Evolutionary conservation across 2,329 filamentous ascomycete species (phyloP), one percentile per base, ranked within the genome.

Genomic region (Talaromyces marneffei): DNA sequence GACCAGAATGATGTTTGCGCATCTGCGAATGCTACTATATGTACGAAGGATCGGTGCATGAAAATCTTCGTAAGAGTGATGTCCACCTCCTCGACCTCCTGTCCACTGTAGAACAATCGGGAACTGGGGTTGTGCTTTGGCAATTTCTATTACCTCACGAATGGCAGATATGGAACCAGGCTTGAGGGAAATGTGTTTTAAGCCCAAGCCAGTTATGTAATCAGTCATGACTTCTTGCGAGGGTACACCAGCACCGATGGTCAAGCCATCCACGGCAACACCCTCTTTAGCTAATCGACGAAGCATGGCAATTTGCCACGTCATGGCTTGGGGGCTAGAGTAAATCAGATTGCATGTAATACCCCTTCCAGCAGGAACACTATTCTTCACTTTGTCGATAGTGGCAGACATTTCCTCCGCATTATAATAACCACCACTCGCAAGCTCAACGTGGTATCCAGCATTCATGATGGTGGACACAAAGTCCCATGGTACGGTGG

Each of bases 101-200:
- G 92, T 97, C 92, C 92, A 97, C 77, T 97, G 92, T 64, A 96
- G 79, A 57, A 96, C 86, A 55, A 96, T 85, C 16, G 92, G 92
- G 82, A 96, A 96, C 27, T 85, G 87, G 1, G 92, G 91, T 74
- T 96, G 93, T n/a, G 91, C 90, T 77, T 90, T 94, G 65, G 92
- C 92, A 70, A 96, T 92, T 76, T 94, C 94, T 77, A 97, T 88
- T 61, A 94, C 90, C 29, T 88, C 81, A 73, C 96, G 91, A 64
- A 97, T 95, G 2, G 89, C 90, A 64, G 95, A 90, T 55, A 89
- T 83, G 10, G 91, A 96, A 63, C 92, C 92, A 33, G 92, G 92
- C 81, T 97, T 97, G 84, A 96, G 96, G 25, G 87, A 83, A 67
- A 97, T 96, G 75, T 96, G 91, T 81, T 96, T 95, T 62, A 97